Evolutionary conservation across 108 stramenopile genomes (phyloP), one percentile per base, ranked within the genome.

Genomic region (Cyclostephanos invisitatus): DNA sequence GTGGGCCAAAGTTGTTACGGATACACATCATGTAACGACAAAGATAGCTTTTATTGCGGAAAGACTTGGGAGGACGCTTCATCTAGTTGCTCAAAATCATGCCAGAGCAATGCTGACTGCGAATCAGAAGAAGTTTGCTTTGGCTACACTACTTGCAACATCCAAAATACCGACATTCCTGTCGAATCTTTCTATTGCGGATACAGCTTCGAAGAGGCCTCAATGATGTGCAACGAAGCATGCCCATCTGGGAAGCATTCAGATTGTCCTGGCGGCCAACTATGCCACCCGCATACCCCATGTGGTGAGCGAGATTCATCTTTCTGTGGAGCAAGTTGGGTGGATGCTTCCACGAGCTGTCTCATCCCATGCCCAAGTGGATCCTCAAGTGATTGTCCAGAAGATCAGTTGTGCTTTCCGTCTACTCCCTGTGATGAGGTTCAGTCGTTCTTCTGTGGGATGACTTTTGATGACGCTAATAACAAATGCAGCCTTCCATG

Each of bases 1-100:
- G 78, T 73, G 17, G 87, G 81, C 18, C 84, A 92, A 77, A 87
- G 75, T 47, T 95, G 94, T 71, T 92, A 86, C 70, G 91, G 91
- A 44, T 90, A 89, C 60, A 92, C 91, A 3, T 76, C 94, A 11
- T 92, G 94, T 64, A 83, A 87, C 64, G 68, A 80, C 62, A 42
- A 67, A 38, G 68, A 75, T 21, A 75, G 64, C 40, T 81, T 81
- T 64, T 81, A 58, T 40, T 81, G 80, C 53, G 80, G 80, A 2
- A 71, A 62, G 12, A 72, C 57, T 42, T 81, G 80, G 80, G 80
- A 81, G 38, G 73, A 81, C 44, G 80, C 80, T 21, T 57, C 80
- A 17, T 57, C 74, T 0, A 66, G 46, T 24, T 81, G 80, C 40
- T 64, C 68, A 51, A 75, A 71, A 51, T 58, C 68, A 28, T 81